These are phyloP conservation scores for Bolboschoenoplectus hybrid DNA, from an alignment of 202 grass and related monocot species.

Conservation along the genomic window DNA sequence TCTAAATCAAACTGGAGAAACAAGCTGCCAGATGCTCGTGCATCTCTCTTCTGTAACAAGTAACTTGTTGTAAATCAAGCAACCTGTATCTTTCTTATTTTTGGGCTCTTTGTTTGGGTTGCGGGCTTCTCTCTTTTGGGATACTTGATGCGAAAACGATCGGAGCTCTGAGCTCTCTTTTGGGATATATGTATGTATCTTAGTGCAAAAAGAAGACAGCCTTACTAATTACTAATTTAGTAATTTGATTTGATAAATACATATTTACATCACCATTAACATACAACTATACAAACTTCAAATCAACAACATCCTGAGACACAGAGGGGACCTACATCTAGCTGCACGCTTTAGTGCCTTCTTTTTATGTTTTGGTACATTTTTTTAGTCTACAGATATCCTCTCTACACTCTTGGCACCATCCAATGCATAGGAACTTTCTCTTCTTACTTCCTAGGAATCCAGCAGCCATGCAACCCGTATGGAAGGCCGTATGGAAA, in stretches of 20 bases:
- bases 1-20: too few species aligned
- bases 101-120: too few species aligned
- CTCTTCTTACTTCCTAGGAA: conserved; percentile 56
- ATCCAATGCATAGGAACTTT: background rate
- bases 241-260: background rate
- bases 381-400: background rate
- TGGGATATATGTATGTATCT: too few species aligned
- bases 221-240: too few species aligned
- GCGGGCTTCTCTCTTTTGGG: too few species aligned
- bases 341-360: background rate
- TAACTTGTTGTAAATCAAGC: too few species aligned
- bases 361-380: background rate
- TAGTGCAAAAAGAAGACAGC: too few species aligned
- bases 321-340: background rate
- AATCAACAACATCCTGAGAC: conserved; percentile 7
- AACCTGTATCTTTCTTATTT: too few species aligned
- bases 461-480: conserved; percentile 95
- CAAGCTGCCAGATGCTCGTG: too few species aligned
- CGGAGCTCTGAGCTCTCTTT: too few species aligned
- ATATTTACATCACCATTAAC: conserved; percentile 31
- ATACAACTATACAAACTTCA: conserved; percentile 26
- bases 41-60: too few species aligned
- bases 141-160: too few species aligned
- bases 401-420: background rate
- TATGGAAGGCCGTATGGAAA: conserved; percentile 99